Conservation (phyloP, 106 monocot genomes). For the Iris macrosiphon region DNA sequence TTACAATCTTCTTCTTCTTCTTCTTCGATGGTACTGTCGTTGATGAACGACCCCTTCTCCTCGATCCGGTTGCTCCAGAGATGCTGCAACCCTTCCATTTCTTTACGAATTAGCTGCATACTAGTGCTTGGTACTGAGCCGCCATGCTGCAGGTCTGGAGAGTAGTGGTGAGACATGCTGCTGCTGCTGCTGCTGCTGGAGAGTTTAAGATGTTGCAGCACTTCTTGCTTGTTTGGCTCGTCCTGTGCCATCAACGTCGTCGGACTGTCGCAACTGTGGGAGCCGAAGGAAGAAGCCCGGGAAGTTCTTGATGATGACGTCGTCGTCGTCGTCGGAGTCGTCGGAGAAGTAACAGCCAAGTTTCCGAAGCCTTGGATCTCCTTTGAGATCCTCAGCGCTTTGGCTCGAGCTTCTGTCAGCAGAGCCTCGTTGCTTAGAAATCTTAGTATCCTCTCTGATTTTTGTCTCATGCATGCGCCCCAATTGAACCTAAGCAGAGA, state of each 20-base stretch:
- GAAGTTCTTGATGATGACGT: constrained; percentile 3
- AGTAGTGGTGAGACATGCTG: too few species aligned
- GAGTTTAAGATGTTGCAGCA: too few species aligned
- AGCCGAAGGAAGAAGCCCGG: constrained; percentile 1
- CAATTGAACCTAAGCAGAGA: constrained; percentile 11
- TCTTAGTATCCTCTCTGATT: constrained; percentile 6
- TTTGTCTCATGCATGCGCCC: constrained; percentile 13
- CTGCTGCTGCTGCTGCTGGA: too few species aligned
- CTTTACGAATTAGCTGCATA: too few species aligned
- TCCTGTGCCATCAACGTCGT: not conserved
- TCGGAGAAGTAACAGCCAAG: not conserved
- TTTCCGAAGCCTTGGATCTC: constrained; percentile 12
- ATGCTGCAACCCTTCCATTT: not conserved
- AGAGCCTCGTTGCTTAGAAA: not conserved
- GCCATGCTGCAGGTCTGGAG: not conserved
- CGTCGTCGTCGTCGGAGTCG: not conserved
- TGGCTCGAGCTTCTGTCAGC: not conserved
- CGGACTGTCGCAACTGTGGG: constrained; percentile 1
- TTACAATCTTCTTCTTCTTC: too few species aligned
- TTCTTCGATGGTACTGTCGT: not conserved
- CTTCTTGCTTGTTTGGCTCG: not conserved
- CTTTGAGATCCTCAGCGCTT: constrained; percentile 10
- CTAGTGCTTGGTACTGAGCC: too few species aligned
- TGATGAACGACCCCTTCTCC: constrained; percentile 1
- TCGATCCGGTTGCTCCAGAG: constrained; percentile 7